Percentiles rank a stretch among this genome's conserved stretches.
Evolutionary conservation across 2,329 filamentous ascomycete genomes (phyloP).

Genomic region (Penicillium sp.): DNA sequence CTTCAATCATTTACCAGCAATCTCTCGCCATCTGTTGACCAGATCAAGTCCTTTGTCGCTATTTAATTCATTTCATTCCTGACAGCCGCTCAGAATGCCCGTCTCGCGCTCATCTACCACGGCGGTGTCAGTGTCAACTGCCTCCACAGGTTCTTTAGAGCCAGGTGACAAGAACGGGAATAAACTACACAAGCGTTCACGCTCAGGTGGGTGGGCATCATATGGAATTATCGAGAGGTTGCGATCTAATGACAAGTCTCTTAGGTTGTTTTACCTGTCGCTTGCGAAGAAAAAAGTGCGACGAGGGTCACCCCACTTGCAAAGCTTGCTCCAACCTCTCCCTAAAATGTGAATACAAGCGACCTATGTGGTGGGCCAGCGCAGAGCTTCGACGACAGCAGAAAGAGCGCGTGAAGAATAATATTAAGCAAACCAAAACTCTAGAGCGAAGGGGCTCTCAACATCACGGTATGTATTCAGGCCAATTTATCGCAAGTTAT

Average conservation of each 20-base stretch:
- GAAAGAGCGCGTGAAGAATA: slow-evolving; percentile 94
- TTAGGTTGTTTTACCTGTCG: slow-evolving; percentile 68
- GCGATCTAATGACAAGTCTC: neutral
- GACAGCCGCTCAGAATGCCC: slow-evolving; percentile 11
- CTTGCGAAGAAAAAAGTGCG: slow-evolving; percentile 68
- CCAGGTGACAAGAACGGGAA: neutral
- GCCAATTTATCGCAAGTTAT: neutral
- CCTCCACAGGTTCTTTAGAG: neutral
- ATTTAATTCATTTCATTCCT: neutral
- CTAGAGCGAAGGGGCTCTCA: slow-evolving; percentile 72
- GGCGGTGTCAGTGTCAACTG: fast-evolving
- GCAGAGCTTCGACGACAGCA: slow-evolving; percentile 79
- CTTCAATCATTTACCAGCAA: neutral
- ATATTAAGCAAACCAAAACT: slow-evolving; percentile 96
- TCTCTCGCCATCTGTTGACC: neutral
- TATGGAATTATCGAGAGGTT: neutral
- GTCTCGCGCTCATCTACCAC: neutral
- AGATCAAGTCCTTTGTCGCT: neutral
- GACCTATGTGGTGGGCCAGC: slow-evolving; percentile 97
- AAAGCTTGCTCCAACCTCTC: slow-evolving; percentile 69
- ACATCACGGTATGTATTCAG: neutral
- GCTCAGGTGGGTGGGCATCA: slow-evolving; percentile 71
- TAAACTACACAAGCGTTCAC: slow-evolving; percentile 86
- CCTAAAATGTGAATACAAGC: slow-evolving; percentile 90
- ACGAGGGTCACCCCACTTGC: slow-evolving; percentile 65